These are phyloP conservation scores for Neocatenulostroma microsporum DNA, from an alignment of 2,329 filamentous ascomycete genomes.

Conservation along the genomic window DNA sequence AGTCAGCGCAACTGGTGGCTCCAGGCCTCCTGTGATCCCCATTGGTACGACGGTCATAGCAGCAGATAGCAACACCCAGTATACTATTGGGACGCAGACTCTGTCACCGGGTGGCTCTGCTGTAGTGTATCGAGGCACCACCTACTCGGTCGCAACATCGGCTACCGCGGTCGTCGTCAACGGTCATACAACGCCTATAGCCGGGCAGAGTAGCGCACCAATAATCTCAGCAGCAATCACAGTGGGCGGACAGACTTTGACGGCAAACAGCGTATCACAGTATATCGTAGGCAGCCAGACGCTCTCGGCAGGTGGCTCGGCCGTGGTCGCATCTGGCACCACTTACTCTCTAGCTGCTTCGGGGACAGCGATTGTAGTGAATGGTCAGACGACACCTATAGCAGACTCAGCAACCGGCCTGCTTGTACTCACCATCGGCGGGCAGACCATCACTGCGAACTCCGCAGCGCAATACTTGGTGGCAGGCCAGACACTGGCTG, in stretches of 20 bases:
- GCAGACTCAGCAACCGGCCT: constrained; percentile 1
- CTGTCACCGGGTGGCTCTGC: constrained; percentile 6
- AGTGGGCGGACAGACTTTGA: constrained; percentile 11
- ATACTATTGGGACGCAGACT: constrained; percentile 9
- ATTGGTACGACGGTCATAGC: too few species aligned
- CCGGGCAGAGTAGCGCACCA: too few species aligned
- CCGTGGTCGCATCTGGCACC: constrained; percentile 6
- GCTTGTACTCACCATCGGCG: neutral
- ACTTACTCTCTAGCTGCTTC: constrained; percentile 10
- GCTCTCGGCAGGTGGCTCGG: constrained; percentile 5
- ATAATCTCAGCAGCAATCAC: too few species aligned
- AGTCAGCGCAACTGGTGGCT: too few species aligned
- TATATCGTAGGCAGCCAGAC: constrained; percentile 11
- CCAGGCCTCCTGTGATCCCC: too few species aligned
- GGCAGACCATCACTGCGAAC: constrained; percentile 2
- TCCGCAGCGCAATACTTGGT: constrained; percentile 8
- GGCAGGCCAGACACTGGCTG: constrained; percentile 7
- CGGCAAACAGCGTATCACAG: constrained; percentile 6
- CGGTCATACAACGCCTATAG: constrained; percentile 5
- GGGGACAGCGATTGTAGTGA: constrained; percentile 23
- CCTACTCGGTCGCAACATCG: constrained; percentile 11
- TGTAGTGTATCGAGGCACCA: constrained; percentile 7
- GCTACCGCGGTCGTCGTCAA: constrained; percentile 22
- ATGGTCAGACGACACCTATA: constrained; percentile 6
- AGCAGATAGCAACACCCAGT: too few species aligned